Conservation (phyloP, 2,329 filamentous ascomycete genomes). For the Xylariaceae sp. region DNA sequence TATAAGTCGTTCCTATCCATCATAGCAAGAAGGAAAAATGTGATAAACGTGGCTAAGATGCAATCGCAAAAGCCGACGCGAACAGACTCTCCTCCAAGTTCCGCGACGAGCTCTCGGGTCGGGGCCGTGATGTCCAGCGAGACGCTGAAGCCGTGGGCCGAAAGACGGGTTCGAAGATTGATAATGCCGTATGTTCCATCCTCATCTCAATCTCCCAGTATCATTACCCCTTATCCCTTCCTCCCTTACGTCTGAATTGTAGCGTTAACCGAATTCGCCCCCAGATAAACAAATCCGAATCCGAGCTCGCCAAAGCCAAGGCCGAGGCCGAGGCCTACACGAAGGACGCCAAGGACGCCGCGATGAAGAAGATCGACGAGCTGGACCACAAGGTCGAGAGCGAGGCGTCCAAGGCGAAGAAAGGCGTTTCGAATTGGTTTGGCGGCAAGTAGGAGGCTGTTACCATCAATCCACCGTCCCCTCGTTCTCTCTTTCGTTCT, state of each 20-base stretch:
- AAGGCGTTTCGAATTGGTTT: slow-evolving; percentile 80
- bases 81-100: slow-evolving; percentile 62
- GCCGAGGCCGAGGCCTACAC: slow-evolving; percentile 54
- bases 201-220: no score
- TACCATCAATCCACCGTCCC: not conserved
- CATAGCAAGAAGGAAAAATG: not conserved
- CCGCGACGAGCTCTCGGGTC: slow-evolving; percentile 60
- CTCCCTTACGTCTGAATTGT: no score
- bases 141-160: slow-evolving; percentile 57
- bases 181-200: slow-evolving; percentile 56
- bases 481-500: not conserved
- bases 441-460: slow-evolving; percentile 50
- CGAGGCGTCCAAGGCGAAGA: slow-evolving; percentile 75
- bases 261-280: not conserved
- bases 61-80: slow-evolving; percentile 60
- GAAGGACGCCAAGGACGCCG: slow-evolving; percentile 58
- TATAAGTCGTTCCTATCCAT: no score
- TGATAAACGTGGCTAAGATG: not conserved
- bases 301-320: slow-evolving; percentile 57
- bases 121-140: slow-evolving; percentile 57
- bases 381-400: slow-evolving; percentile 79
- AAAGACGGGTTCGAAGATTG: slow-evolving; percentile 60
- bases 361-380: slow-evolving; percentile 70
- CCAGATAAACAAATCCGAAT: slow-evolving; percentile 58
- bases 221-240: no score